phyloP scores from a whole-genome alignment of 305 asterid species.

The Rubia balearica region DNA sequence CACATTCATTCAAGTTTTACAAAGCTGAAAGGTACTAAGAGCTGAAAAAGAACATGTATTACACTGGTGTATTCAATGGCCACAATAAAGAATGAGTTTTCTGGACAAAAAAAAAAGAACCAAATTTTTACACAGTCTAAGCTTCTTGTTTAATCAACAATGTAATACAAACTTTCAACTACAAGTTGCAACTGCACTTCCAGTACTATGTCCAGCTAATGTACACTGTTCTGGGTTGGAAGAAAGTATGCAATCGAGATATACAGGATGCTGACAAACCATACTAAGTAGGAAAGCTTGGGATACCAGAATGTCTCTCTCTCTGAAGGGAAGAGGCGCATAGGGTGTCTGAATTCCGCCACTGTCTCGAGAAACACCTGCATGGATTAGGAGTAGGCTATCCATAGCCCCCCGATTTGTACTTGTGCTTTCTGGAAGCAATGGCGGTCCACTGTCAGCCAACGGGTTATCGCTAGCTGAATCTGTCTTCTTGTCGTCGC shows the following conservation, averaged over 20 bases:
- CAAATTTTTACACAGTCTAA: conserved; percentile 2
- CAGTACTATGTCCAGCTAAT: conserved; percentile 27
- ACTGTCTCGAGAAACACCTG: conserved; percentile 16
- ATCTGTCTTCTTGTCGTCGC: conserved; percentile 37
- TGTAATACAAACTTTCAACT: conserved; percentile 34
- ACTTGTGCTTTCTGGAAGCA: conserved; percentile 42
- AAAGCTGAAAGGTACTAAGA: background rate
- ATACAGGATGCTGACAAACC: conserved; percentile 19
- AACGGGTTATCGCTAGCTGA: conserved; percentile 26
- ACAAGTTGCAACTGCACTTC: conserved; percentile 13
- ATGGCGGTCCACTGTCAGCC: conserved; percentile 37
- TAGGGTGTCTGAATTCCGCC: conserved; percentile 16
- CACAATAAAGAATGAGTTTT: background rate
- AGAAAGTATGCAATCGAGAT: conserved; percentile 14
- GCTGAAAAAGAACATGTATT: background rate
- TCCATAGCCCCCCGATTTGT: conserved; percentile 36
- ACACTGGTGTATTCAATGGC: background rate
- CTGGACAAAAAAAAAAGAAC: background rate
- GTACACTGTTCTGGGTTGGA: conserved; percentile 34
- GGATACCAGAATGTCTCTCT: conserved; percentile 19
- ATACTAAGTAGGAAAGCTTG: conserved; percentile 16
- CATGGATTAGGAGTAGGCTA: conserved; percentile 28
- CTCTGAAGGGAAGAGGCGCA: conserved; percentile 22
- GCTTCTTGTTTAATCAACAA: conserved; percentile 18
- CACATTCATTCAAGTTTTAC: background rate